A percentile compares a stretch with the other conserved stretches of the same genome.
Evolutionary conservation across 1,284 basidiomycete genomes (phyloP).

Genomic region (Boletellus dicymbophilus): DNA sequence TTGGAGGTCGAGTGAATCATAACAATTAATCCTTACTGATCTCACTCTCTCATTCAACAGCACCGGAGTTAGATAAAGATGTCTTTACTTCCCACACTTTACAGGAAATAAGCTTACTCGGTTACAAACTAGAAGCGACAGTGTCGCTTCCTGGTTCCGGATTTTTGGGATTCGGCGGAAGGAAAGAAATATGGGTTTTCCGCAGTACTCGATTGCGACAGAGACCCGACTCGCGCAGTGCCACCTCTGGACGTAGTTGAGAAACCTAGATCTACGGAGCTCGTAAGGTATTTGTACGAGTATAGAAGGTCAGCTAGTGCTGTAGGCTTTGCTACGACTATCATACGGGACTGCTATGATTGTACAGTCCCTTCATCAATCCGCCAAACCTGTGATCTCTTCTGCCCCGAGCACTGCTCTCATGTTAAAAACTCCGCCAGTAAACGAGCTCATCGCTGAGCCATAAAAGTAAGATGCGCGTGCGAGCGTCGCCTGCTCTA

Average conservation of each 20-base stretch:
- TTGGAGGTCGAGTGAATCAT: conserved; percentile 38
- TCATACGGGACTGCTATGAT: conserved; percentile 1
- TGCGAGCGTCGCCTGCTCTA: conserved; percentile 41
- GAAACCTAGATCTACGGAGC: neutral
- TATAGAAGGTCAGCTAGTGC: conserved; percentile 6
- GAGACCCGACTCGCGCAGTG: conserved; percentile 32
- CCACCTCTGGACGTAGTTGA: conserved; percentile 25
- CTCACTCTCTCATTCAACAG: conserved; percentile 25
- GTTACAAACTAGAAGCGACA: conserved; percentile 49
- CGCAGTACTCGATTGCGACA: conserved; percentile 30
- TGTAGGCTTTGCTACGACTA: neutral
- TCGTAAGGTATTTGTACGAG: conserved; percentile 12
- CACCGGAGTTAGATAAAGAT: conserved; percentile 39
- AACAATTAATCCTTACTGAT: conserved; percentile 16
- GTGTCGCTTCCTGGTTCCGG: conserved; percentile 44
- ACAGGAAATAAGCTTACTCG: conserved; percentile 40
- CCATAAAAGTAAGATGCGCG: conserved; percentile 41
- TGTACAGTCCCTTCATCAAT: conserved; percentile 16
- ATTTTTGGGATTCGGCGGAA: conserved; percentile 40
- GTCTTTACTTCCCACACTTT: conserved; percentile 45
- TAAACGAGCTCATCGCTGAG: conserved; percentile 41
- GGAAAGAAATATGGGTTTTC: conserved; percentile 54
- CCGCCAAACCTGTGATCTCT: conserved; percentile 23
- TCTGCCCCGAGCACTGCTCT: conserved; percentile 33
- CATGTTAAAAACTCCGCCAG: conserved; percentile 40